Base-by-base conservation (phyloP, 371 early-diverging fungal species). In the Blastocladiella emersonii region DNA sequence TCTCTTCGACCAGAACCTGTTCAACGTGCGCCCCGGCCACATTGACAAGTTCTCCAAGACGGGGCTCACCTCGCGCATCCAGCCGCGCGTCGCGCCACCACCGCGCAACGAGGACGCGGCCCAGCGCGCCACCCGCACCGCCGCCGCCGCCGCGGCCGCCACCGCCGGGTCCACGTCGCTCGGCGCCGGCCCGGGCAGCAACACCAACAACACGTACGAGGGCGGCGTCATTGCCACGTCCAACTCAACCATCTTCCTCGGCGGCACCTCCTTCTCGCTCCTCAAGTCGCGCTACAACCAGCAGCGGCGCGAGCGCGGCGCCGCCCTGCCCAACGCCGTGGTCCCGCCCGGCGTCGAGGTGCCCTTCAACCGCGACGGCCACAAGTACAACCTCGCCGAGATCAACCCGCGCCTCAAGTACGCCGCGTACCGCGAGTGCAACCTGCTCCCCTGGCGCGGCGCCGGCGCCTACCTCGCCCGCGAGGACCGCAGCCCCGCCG, bases 401-500 rank as follows among this genome's bases (percentile, higher is more conserved):
- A 61, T 68, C 17, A 73, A 81, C 10, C 76, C 80, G 0, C 63
- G 76, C 5, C 67, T 85, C n/a, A 74, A 77, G 8, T 72, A 74
- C 34, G 69, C 79, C 32, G 72, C 72, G 1, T 85, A 84, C 61
- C 79, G 78, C 32, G 81, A 83, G 63, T 72, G 74, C 6, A 78
- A 80, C 59, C 73, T 76, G 57, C 69, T 70, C 17, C 61, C 67
- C 12, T 71, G 74, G 21, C 48, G 48, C 48, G 48, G 48, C n/a
- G n/a, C 48, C 34, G 78, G 82, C 5, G 78, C 83, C 21, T 70
- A 75, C 0, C 73, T 85, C n/a, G 74, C 78, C 55, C 73, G 78
- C 27, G 73, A 81, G 5, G 86, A 85, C 62, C 82, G 80, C 67
- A 84, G 85, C 62, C 76, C 84, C 0, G 83, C 82, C 57, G 76